A percentile compares a stretch with the other conserved stretches of the same genome.
phyloP scores from a whole-genome alignment of 75 land plant species.

The Pinus taeda region DNA sequence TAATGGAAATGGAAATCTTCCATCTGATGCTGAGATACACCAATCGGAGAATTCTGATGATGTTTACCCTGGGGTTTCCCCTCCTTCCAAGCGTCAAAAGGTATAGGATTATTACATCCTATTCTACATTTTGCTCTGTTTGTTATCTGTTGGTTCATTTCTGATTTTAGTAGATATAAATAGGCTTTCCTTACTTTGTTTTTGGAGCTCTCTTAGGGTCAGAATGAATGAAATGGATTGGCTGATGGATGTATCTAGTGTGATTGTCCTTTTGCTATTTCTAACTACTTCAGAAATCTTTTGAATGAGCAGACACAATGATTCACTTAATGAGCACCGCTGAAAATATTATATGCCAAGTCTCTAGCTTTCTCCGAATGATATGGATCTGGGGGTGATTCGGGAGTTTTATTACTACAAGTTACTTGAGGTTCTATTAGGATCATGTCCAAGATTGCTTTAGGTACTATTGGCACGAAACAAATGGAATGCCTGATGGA shows the following conservation, averaged over 20 bases:
- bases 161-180: neutral
- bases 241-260: neutral
- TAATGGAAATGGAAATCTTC: neutral
- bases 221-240: too few relatives aligned
- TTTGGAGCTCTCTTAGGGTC: neutral
- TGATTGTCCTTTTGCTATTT: neutral
- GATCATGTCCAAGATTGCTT: neutral
- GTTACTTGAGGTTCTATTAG: neutral
- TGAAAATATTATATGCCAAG: neutral
- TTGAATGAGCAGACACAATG: slow-evolving; percentile 1
- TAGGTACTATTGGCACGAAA: slow-evolving; percentile 1
- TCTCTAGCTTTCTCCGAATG: neutral
- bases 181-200: too few relatives aligned
- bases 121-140: neutral
- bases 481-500: slow-evolving; percentile 1
- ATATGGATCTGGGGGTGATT: neutral
- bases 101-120: neutral
- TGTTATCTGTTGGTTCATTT: neutral
- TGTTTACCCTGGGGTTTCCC: neutral
- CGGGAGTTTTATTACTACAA: neutral
- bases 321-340: neutral
- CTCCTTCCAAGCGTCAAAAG: slow-evolving; percentile 5
- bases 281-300: neutral
- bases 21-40: neutral
- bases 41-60: slow-evolving; percentile 1